phyloP scores from a whole-genome alignment of 768 basidiomycete species.

The Boletellus ananas region DNA sequence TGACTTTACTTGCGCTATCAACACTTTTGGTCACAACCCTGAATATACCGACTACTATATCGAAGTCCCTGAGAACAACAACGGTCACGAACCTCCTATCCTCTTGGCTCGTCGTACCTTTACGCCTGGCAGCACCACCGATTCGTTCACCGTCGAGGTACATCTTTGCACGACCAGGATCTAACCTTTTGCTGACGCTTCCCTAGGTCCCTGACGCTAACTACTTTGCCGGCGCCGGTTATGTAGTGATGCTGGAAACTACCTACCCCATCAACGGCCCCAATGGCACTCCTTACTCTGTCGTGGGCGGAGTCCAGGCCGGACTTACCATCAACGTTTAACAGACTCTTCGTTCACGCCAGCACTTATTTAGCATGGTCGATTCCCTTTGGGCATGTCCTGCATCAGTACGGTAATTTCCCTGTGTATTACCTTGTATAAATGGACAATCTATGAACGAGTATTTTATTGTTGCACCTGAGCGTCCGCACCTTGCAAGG shows the following conservation, averaged over 20 bases:
- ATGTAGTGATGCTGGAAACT: slow-evolving; percentile 22
- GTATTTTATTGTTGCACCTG: neutral
- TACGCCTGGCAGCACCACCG: slow-evolving; percentile 1
- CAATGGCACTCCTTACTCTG: slow-evolving; percentile 19
- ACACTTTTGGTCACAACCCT: slow-evolving; percentile 14
- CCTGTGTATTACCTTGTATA: neutral
- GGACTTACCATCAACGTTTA: slow-evolving; percentile 16
- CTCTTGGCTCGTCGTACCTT: slow-evolving; percentile 24
- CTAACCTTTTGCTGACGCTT: slow-evolving; percentile 1
- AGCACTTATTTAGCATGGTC: neutral
- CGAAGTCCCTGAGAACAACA: slow-evolving; percentile 32
- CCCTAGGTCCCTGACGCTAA: slow-evolving; percentile 23
- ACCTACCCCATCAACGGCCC: slow-evolving; percentile 22
- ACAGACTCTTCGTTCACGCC: neutral
- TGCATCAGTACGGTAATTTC: neutral
- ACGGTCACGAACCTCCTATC: slow-evolving; percentile 29
- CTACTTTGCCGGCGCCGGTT: slow-evolving; percentile 20
- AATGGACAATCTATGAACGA: neutral
- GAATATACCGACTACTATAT: slow-evolving; percentile 32
- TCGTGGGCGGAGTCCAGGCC: slow-evolving; percentile 19
- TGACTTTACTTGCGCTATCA: slow-evolving; percentile 27
- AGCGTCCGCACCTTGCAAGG: no score
- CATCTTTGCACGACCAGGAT: neutral
- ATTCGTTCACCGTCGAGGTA: slow-evolving; percentile 21
- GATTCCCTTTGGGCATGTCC: no score